Evolutionary conservation across 129 eudicot genomes (phyloP), one percentile per base, ranked within the genome.

Genomic region (Chrysanthemum makinoi): DNA sequence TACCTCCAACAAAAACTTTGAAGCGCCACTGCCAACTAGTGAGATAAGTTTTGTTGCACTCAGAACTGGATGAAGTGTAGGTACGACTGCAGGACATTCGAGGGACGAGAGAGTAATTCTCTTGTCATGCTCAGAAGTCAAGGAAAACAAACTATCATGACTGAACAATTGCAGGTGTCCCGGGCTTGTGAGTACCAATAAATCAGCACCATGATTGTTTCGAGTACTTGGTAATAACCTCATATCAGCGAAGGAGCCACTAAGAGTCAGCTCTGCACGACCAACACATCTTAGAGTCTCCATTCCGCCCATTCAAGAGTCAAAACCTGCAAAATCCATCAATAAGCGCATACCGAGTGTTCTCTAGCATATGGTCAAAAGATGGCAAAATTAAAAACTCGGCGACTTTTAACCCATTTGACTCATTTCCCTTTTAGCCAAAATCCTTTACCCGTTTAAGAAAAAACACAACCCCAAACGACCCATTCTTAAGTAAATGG

Each of bases 191-290:
- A 87, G 81, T 49, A 91, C 87, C 71, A 87, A 81, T 46, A 91
- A 74, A 79, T 83, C 81, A 62, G 86, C 80, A 72, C 82, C 72
- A 10, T 65, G 67, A 71, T 77, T 82, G 65, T 49, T 82, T 66
- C 75, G 9, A 13, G 87, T 69, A 65, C 74, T 78, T 46, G 88
- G 87, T 69, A 83, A 74, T 30, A 91, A 63, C 49, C 82, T 82
- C 87, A 86, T 83, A 80, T 91, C 97, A 9, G 91, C 86, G 80
- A 91, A 91, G 20, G 97, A 83, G 39, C 95, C 95, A 18, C 53
- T 66, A 57, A 91, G 97, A 46, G 82, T 79, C 60, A 91, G 76
- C 65, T 85, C 95, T 48, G 78, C 82, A 73, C 97, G 95, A 62
- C 82, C 83, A 22, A 76, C 80, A 75, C 95, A 91, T 80, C 76